Conservation (phyloP, 805 yeast species). For the Geotrichum ghanense region DNA sequence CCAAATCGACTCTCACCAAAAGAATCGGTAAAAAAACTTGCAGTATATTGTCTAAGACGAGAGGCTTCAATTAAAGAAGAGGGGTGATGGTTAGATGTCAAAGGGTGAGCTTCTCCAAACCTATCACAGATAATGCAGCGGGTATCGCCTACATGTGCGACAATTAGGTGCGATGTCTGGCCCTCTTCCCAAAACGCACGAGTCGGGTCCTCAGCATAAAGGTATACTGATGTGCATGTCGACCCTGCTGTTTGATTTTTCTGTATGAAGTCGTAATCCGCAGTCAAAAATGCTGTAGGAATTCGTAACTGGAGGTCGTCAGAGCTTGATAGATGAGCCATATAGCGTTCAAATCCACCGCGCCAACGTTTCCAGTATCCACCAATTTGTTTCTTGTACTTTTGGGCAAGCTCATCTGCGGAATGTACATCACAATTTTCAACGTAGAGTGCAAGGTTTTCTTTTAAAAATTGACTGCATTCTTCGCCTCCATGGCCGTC, state of each 20-base stretch:
- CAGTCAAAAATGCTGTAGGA: slow-evolving; percentile 49
- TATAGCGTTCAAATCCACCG: slow-evolving; percentile 32
- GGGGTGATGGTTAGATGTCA: slow-evolving; percentile 81
- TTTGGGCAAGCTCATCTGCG: slow-evolving; percentile 35
- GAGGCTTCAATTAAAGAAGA: slow-evolving; percentile 66
- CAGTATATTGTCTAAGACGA: slow-evolving; percentile 53
- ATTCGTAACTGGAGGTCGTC: slow-evolving; percentile 55
- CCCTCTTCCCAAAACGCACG: slow-evolving; percentile 47
- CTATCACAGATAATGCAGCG: slow-evolving; percentile 76
- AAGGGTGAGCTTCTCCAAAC: slow-evolving; percentile 64
- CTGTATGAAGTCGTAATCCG: slow-evolving; percentile 46
- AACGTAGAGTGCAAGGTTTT: slow-evolving; percentile 40
- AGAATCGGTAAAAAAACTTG: slow-evolving; percentile 67
- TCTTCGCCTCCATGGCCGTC: slow-evolving; percentile 94
- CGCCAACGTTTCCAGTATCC: slow-evolving; percentile 82
- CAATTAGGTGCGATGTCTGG: slow-evolving; percentile 53
- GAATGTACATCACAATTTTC: slow-evolving; percentile 33
- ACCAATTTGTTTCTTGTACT: slow-evolving; percentile 51
- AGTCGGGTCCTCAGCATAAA: slow-evolving; percentile 28
- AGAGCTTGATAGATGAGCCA: slow-evolving; percentile 18
- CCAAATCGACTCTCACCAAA: slow-evolving; percentile 86
- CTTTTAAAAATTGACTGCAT: slow-evolving; percentile 51
- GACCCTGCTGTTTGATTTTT: slow-evolving; percentile 42
- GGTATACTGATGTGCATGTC: slow-evolving; percentile 55
- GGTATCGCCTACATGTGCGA: slow-evolving; percentile 92